A percentile compares a stretch with the other conserved stretches of the same genome.
Conservation (phyloP, 1,284 basidiomycete species). For the Tilletiopsis washingtonensis region DNA sequence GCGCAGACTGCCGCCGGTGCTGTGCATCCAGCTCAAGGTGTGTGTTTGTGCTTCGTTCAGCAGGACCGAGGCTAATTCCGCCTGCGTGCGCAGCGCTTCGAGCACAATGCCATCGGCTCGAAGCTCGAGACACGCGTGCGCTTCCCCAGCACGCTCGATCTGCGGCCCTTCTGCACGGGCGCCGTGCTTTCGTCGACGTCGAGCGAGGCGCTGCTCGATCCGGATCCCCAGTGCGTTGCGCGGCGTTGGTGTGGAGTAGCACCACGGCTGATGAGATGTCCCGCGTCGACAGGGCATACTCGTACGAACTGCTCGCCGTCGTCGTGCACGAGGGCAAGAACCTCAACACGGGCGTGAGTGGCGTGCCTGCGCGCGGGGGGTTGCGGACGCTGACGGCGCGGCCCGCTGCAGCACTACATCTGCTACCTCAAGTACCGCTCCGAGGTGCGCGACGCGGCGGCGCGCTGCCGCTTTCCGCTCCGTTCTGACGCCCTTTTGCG, state of each 20-base stretch:
- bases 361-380: not conserved
- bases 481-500: conserved; percentile 17
- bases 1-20: conserved; percentile 73
- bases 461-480: not conserved
- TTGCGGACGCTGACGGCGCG: too few relatives aligned
- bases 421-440: conserved; percentile 69
- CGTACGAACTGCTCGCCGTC: conserved; percentile 83
- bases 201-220: conserved; percentile 8
- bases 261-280: conserved; percentile 12
- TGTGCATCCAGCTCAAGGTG: conserved; percentile 94
- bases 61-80: not conserved
- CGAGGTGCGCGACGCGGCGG: conserved; percentile 54
- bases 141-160: conserved; percentile 75
- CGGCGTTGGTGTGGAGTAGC: conserved; percentile 46
- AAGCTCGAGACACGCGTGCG: conserved; percentile 80
- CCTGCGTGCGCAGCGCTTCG: conserved; percentile 63
- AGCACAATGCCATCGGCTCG: conserved; percentile 61
- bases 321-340: conserved; percentile 76
- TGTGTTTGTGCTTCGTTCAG: conserved; percentile 12
- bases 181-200: too few relatives aligned
- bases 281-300: conserved; percentile 58
- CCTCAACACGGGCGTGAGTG: conserved; percentile 66
- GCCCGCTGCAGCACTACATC: conserved; percentile 66
- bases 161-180: conserved; percentile 72
- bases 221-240: conserved; percentile 20